Conservation (phyloP, 257 asterid species). For the Primulina eburnea region DNA sequence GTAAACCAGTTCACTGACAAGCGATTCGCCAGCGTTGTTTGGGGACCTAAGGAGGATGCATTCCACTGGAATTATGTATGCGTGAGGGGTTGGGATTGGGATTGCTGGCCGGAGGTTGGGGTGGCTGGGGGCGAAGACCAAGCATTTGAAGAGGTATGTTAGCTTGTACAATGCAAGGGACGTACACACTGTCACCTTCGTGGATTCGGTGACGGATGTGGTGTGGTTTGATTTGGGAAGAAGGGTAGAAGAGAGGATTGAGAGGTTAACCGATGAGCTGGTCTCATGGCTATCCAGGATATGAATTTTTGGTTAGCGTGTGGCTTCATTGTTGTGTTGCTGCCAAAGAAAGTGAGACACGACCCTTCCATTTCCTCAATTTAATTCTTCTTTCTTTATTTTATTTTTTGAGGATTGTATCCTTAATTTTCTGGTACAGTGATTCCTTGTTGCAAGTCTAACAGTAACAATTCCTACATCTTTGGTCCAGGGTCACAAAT, state of each 20-base stretch:
- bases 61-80: constrained; percentile 46
- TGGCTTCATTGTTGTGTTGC: constrained; percentile 2
- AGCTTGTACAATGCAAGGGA: constrained; percentile 67
- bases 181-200: constrained; percentile 61
- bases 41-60: constrained; percentile 26
- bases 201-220: constrained; percentile 72
- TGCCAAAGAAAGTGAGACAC: constrained; percentile 18
- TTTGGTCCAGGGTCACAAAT: no score
- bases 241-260: constrained; percentile 57
- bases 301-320: neutral
- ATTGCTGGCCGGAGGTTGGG: constrained; percentile 56
- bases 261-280: constrained; percentile 47
- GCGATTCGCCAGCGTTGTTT: constrained; percentile 33
- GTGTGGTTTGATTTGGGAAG: constrained; percentile 71
- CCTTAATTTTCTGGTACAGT: neutral
- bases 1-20: constrained; percentile 24
- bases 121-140: constrained; percentile 78
- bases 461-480: neutral
- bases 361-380: neutral
- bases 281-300: constrained; percentile 42
- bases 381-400: no score
- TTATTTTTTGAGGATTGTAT: neutral
- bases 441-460: neutral
- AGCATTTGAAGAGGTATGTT: constrained; percentile 68
- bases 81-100: neutral